Evolutionary conservation across 129 eudicot species (phyloP), one percentile per base, ranked within the genome.

Genomic region (Kitagawia praeruptora): DNA sequence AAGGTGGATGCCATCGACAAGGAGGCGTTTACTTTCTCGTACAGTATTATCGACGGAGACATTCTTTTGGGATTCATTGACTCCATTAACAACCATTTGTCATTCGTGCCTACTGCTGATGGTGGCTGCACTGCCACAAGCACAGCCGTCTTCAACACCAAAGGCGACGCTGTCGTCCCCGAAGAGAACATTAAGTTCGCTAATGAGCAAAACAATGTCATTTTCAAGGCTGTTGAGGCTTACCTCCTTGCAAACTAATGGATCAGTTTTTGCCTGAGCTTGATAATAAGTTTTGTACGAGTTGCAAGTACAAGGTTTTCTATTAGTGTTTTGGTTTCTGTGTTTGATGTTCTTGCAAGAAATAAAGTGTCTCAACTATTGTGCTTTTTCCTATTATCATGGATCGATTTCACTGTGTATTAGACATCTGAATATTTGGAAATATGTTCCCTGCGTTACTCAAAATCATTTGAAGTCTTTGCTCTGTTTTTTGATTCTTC

Each of bases 201-300:
- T 21, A 70, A 28, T 16, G 74, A 70, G 0, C 45, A 70, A 1
- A 31, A 38, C 41, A 6, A 10, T 46, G 1, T 16, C 74, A 40
- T 69, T 15, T 69, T 69, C 74, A 69, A 69, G 44, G 74, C 74
- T 34, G 42, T 69, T 15, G 74, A 69, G 74, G 74, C 46, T 16
- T 15, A 37, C 45, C 74, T 70, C 74, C 42, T 70, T 12, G 45
- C 74, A 6, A 70, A 70, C 23, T 70, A 70, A 70, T 16, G 0
- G 28, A 23, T 18, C 9, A 0, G 64, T 54, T 21, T 54, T 54
- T 19, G 7, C 64, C 64, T 54, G 28, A 54, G 64, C 64, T 54
- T 54, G 64, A 54, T 54, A 54, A 54, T 6, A 49, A 49, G 4
- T 23, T 18, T 23, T 54, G 64, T 23, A 54, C 12, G 0, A 23